Conservation (phyloP, 805 yeast species). For the Barnettozyma botsteinii region DNA sequence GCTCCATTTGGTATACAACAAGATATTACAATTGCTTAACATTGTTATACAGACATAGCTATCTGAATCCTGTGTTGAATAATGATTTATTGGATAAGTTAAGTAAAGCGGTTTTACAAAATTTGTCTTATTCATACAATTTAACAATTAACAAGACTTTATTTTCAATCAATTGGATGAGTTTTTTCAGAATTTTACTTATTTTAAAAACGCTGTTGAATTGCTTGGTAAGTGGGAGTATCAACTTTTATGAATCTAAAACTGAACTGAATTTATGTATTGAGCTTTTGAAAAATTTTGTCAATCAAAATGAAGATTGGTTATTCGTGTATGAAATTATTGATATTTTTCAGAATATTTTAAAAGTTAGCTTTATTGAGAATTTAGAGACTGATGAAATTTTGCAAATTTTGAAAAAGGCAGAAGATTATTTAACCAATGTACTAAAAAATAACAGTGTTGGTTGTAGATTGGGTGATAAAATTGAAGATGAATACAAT, state of each 20-base stretch:
- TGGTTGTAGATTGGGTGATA: constrained; percentile 31
- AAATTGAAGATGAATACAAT: constrained; percentile 20
- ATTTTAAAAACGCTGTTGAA: constrained; percentile 43
- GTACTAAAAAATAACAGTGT: constrained; percentile 42
- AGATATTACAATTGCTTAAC: constrained; percentile 44
- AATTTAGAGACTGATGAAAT: constrained; percentile 33
- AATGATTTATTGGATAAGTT: constrained; percentile 34
- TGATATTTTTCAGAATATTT: constrained; percentile 40
- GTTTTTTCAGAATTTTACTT: constrained; percentile 42
- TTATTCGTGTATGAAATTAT: constrained; percentile 41
- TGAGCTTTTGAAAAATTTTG: constrained; percentile 41
- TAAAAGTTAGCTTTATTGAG: constrained; percentile 40
- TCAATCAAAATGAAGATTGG: constrained; percentile 37
- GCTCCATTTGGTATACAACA: constrained; percentile 31
- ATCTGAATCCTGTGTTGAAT: constrained; percentile 40
- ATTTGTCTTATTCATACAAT: constrained; percentile 40
- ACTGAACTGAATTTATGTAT: constrained; percentile 44
- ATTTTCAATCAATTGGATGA: constrained; percentile 45
- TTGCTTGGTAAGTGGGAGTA: constrained; percentile 42
- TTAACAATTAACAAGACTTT: constrained; percentile 35
- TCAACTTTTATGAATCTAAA: constrained; percentile 41
- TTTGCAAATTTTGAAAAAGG: constrained; percentile 37
- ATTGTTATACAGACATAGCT: constrained; percentile 44
- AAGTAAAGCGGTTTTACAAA: constrained; percentile 41
- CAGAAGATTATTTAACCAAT: constrained; percentile 39